Evolutionary conservation across 169 alveolate species (phyloP).

Genomic region (Cyclospora cayetanensis): DNA sequence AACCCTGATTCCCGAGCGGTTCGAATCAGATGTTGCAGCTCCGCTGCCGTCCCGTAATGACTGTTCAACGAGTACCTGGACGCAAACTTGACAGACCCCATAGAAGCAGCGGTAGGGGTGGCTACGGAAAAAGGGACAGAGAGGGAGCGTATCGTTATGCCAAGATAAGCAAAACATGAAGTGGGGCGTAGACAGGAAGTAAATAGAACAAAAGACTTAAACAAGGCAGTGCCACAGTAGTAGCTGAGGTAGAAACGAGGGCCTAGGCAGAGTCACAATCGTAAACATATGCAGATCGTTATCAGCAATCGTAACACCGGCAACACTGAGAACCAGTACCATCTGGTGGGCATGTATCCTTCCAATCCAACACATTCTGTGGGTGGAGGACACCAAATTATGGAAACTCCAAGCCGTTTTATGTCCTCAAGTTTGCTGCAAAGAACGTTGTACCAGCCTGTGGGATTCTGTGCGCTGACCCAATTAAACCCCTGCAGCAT

Average conservation of each 20-base stretch:
- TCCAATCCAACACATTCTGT: slow-evolving; percentile 56
- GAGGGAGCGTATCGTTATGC: neutral
- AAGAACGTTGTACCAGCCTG: slow-evolving; percentile 32
- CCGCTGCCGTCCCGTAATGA: slow-evolving; percentile 22
- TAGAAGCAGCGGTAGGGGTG: neutral
- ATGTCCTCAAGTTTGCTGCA: slow-evolving; percentile 13
- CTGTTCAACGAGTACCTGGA: slow-evolving; percentile 47
- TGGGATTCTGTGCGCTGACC: neutral
- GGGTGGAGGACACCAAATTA: slow-evolving; percentile 57
- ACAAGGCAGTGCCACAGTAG: too few relatives aligned
- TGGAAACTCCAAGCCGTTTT: slow-evolving; percentile 39
- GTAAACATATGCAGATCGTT: too few relatives aligned
- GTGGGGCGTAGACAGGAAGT: too few relatives aligned
- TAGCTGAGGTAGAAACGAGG: too few relatives aligned
- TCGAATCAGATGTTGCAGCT: slow-evolving; percentile 3
- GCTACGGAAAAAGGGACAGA: neutral
- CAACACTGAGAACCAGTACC: too few relatives aligned
- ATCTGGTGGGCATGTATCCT: slow-evolving; percentile 64
- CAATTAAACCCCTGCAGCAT: slow-evolving; percentile 56
- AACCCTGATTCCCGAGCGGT: neutral
- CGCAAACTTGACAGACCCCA: too few relatives aligned
- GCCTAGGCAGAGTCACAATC: too few relatives aligned
- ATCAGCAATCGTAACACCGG: too few relatives aligned
- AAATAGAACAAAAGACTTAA: too few relatives aligned
- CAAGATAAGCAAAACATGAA: too few relatives aligned